Evolutionary conservation across 192 early-diverging fungal species (phyloP).

Genomic region (Coemansia sp.): DNA sequence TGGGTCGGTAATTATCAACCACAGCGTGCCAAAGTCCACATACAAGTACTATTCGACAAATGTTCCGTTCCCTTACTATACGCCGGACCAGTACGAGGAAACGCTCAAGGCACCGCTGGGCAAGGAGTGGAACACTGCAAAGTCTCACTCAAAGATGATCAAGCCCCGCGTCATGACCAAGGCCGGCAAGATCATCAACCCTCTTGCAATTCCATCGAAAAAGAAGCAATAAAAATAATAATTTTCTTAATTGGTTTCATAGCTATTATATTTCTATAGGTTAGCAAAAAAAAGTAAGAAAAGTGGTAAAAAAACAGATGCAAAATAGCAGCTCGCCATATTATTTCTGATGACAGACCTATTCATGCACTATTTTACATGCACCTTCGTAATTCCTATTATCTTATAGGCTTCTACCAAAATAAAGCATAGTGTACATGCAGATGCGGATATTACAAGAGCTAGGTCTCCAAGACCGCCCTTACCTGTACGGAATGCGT

Average conservation of each 20-base stretch:
- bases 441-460: too few species aligned
- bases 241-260: too few species aligned
- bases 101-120: conserved; percentile 83
- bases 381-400: too few species aligned
- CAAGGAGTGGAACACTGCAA: conserved; percentile 91
- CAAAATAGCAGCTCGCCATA: background rate
- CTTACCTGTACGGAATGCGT: background rate
- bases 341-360: too few species aligned
- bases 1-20: conserved; percentile 85
- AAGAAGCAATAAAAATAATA: conserved; percentile 28
- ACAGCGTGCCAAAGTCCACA: conserved; percentile 72
- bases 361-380: too few species aligned
- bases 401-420: too few species aligned
- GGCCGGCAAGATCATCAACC: conserved; percentile 84
- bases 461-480: too few species aligned
- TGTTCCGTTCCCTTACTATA: conserved; percentile 84
- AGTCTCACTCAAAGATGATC: conserved; percentile 67
- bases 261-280: too few species aligned
- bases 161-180: conserved; percentile 81
- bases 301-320: too few species aligned
- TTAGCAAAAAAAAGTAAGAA: background rate
- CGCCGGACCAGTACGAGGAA: conserved; percentile 84
- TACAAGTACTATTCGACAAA: conserved; percentile 67
- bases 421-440: too few species aligned
- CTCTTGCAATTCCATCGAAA: conserved; percentile 67